Evolutionary conservation across 306 rosid species (phyloP), one percentile per base, ranked within the genome.

Genomic region (Prunus armeniaca): DNA sequence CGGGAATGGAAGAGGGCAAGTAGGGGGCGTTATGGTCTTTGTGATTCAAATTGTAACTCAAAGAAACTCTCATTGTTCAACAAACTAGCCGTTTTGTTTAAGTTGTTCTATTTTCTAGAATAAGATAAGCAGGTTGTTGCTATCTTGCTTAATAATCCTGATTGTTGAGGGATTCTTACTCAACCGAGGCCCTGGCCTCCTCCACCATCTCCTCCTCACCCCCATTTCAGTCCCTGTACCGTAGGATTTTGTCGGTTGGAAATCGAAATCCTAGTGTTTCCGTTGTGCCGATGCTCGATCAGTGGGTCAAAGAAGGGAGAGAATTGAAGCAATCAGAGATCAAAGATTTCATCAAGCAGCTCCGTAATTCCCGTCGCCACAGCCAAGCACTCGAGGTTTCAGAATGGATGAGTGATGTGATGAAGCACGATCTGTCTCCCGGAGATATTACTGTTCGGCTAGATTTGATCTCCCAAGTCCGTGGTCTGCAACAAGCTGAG

Each of bases 311-410:
- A 74, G 71, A 87, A 80, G 93, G 92, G 41, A 17, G 73, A 78
- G 32, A 73, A 5, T 50, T 86, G 76, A 46, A 72, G 22, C 73
- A 49, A 25, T 27, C 64, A 27, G 81, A 82, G 7, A 80, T 90
- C 38, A 45, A 71, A 13, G 24, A 45, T 51, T 56, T 84, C 64
- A 63, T 88, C 85, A 65, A 3, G n/a, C 79, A 74, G 67, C 96
- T 92, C 68, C 34, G 87, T 34, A 70, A 32, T 18, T 45, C 50
- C 45, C 85, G 84, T 65, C 96, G 91, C 49, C 82, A 43, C 81
- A 14, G 49, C 2, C 97, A 90, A 17, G 97, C 97, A 81, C 92
- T 92, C 43, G 86, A 90, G 91, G 93, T 91, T 20, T 63, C 12
- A 9, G 4, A 22, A 7, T 65, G 60, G 73, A 49, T 49, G 73